Conservation (phyloP, 2,329 filamentous ascomycete genomes). For the Thielaviopsis populi region DNA sequence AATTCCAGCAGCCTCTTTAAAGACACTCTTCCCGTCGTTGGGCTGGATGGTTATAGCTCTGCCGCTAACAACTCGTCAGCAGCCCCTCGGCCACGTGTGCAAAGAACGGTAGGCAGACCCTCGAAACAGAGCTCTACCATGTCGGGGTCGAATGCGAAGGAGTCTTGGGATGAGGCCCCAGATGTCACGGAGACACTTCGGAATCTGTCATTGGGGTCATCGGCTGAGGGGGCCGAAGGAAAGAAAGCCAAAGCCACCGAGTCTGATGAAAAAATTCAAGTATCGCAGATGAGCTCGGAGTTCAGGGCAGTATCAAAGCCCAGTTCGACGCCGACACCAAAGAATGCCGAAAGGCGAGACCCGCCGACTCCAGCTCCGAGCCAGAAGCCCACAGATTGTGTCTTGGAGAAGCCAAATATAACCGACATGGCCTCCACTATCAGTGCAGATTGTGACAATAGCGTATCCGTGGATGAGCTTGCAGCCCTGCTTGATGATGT, state of each 20-base stretch:
- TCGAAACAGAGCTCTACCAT: not conserved
- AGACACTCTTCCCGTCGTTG: constrained; percentile 17
- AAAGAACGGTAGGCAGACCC: not conserved
- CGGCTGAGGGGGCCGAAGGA: not conserved
- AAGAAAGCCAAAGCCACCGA: not conserved
- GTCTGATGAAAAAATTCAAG: not conserved
- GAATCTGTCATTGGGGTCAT: constrained; percentile 5
- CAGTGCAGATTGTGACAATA: not conserved
- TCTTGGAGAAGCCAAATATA: not conserved
- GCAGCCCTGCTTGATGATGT: not conserved
- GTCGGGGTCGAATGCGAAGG: not conserved
- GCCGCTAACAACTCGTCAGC: not conserved
- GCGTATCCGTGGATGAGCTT: not conserved
- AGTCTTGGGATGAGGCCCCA: not conserved
- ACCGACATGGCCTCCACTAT: not conserved
- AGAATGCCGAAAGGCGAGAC: not conserved
- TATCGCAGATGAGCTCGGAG: not conserved
- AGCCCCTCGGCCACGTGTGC: constrained; percentile 7
- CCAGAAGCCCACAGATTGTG: not conserved
- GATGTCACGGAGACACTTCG: not conserved
- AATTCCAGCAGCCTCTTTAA: constrained; percentile 42
- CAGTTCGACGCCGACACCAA: not conserved
- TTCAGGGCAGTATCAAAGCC: not conserved
- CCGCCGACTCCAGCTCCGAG: not conserved
- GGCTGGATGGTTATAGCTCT: not conserved